Percentiles rank a stretch among this genome's conserved stretches.
These are phyloP conservation scores for Plasmodium blacklocki DNA, from an alignment of 169 alveolate genomes.

Conservation along the genomic window DNA sequence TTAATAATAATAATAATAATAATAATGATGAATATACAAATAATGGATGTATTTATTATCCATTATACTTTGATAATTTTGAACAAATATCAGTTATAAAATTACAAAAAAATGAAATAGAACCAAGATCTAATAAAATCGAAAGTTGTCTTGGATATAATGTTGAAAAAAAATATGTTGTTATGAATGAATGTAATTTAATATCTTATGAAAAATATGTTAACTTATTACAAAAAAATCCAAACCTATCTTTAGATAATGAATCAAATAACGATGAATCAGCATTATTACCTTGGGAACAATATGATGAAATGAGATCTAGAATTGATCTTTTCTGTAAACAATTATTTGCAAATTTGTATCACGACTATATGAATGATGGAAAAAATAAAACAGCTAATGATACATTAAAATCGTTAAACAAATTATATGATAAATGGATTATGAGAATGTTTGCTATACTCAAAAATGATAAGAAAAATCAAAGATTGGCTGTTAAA, in stretches of 20 bases:
- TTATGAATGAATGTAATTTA: slow-evolving; percentile 64
- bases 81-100: slow-evolving; percentile 76
- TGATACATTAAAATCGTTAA: slow-evolving; percentile 49
- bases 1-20: not conserved
- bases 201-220: slow-evolving; percentile 70
- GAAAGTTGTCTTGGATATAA: slow-evolving; percentile 77
- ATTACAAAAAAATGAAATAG: slow-evolving; percentile 65
- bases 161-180: slow-evolving; percentile 72
- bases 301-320: slow-evolving; percentile 73
- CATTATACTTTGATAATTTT: slow-evolving; percentile 67
- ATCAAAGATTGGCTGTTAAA: slow-evolving; percentile 76
- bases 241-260: slow-evolving; percentile 53
- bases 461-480: slow-evolving; percentile 71
- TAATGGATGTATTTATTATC: slow-evolving; percentile 31
- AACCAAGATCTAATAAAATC: slow-evolving; percentile 72
- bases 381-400: slow-evolving; percentile 71
- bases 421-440: slow-evolving; percentile 75
- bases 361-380: slow-evolving; percentile 72
- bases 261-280: slow-evolving; percentile 24
- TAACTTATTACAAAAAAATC: slow-evolving; percentile 60
- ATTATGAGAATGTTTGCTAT: slow-evolving; percentile 77
- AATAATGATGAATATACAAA: slow-evolving; percentile 1
- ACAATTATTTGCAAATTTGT: slow-evolving; percentile 66
- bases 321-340: slow-evolving; percentile 63
- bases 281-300: slow-evolving; percentile 68